A percentile compares a stretch with the other conserved stretches of the same genome.
These are phyloP conservation scores for Volvariella surrecta DNA, from an alignment of 1,284 basidiomycete genomes.

Conservation along the genomic window DNA sequence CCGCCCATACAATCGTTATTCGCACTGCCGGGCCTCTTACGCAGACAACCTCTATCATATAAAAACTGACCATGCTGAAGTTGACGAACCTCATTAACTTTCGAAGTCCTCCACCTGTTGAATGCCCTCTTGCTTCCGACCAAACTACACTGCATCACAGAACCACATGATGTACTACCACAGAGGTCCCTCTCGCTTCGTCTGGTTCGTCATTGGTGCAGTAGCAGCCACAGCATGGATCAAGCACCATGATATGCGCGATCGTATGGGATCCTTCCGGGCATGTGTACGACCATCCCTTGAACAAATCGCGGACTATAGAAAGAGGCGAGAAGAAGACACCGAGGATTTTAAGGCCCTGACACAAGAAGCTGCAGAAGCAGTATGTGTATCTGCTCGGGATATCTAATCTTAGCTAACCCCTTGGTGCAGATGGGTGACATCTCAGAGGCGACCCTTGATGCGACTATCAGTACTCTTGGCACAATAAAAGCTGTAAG, in stretches of 20 bases:
- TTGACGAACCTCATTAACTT: neutral
- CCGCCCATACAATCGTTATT: too few species aligned
- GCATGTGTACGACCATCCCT: constrained; percentile 15
- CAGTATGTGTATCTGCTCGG: constrained; percentile 31
- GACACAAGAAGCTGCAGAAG: constrained; percentile 43
- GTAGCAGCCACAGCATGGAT: constrained; percentile 41
- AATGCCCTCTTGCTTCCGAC: neutral
- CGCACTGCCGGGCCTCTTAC: too few species aligned
- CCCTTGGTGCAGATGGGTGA: constrained; percentile 40
- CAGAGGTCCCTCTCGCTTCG: constrained; percentile 41
- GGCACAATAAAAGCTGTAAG: constrained; percentile 53
- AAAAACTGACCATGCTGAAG: neutral
- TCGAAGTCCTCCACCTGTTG: neutral
- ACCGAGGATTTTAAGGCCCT: constrained; percentile 34
- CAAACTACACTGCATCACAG: too few species aligned
- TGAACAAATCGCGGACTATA: constrained; percentile 13
- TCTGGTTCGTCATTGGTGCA: constrained; percentile 64
- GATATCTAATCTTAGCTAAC: constrained; percentile 2
- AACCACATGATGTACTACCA: constrained; percentile 13
- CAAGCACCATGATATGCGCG: constrained; percentile 18
- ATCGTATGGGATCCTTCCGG: constrained; percentile 23
- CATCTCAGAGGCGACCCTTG: constrained; percentile 62
- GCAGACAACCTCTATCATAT: neutral
- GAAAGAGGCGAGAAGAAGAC: constrained; percentile 30
- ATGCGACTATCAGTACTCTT: constrained; percentile 45